Evolutionary conservation across 2,329 filamentous ascomycete genomes (phyloP), one percentile per base, ranked within the genome.

Genomic region (Fusarium burgessii): DNA sequence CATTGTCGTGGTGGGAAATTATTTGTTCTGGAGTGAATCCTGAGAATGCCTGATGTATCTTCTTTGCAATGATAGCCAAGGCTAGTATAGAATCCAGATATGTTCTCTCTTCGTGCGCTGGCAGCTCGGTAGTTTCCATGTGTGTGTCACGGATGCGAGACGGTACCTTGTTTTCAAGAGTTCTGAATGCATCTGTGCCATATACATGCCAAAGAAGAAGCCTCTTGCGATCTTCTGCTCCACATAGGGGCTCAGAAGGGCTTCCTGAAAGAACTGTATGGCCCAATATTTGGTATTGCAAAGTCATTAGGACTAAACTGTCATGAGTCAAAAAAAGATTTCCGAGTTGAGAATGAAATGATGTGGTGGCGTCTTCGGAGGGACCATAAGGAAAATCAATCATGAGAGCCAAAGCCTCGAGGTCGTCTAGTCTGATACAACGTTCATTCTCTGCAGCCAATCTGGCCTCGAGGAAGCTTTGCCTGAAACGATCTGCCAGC

Each of bases 341-440:
- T 7, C 41, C 52, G n/a, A 56, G 52, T 17, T 49, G 52, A 35
- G 52, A 56, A 35, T 36, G 52, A 9, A 56, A 29, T 18, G 41
- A n/a, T 27, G 32, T 17, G 14, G n/a, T 47, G 52, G 9, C 14
- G n/a, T 23, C 23, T 13, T 14, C 32, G 20, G 23, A 7, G 11
- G 52, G n/a, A 36, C 27, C 41, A 20, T 56, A 56, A 6, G 29
- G 7, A 56, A 56, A 56, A 6, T 49, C 52, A 14, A 27, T 25
- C 52, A 56, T 56, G 14, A 56, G 41, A 49, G 41, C 52, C 52
- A 56, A 15, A 14, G 52, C 52, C 25, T 56, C 52, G 18, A 56
- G 52, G 23, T 56, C 52, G n/a, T 56, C 52, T 14, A 56, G 25
- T 13, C 41, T 47, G 41, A 56, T 49, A 27, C 29, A 56, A 33